Conservation (phyloP, 2,329 filamentous ascomycete species). For the Pyrenochaeta sp. region DNA sequence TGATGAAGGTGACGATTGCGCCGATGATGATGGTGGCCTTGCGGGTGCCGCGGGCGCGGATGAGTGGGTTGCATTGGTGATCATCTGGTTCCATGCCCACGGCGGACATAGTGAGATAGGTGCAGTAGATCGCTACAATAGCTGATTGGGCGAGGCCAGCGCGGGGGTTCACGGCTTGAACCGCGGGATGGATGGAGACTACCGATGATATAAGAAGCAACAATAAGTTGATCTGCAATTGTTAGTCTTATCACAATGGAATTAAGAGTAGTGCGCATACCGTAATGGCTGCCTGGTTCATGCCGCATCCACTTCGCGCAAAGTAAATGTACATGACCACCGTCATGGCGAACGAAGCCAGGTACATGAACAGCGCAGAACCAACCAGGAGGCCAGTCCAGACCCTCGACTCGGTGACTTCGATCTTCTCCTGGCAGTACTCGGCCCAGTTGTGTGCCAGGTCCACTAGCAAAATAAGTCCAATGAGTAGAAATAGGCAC, state of each 20-base stretch:
- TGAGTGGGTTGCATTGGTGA: slow-evolving; percentile 90
- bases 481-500: slow-evolving; percentile 92
- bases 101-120: slow-evolving; percentile 96
- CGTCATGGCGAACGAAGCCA: slow-evolving; percentile 90
- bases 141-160: slow-evolving; percentile 96
- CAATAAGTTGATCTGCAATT: slow-evolving; percentile 75
- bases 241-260: slow-evolving; percentile 4
- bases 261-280: slow-evolving; percentile 47
- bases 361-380: slow-evolving; percentile 92
- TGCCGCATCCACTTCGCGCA: slow-evolving; percentile 78
- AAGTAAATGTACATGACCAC: slow-evolving; percentile 98
- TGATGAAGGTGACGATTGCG: slow-evolving; percentile 94
- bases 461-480: slow-evolving; percentile 90
- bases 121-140: slow-evolving; percentile 98
- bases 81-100: slow-evolving; percentile 99
- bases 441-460: slow-evolving; percentile 97
- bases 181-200: slow-evolving; percentile 85
- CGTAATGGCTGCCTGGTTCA: slow-evolving; percentile 97
- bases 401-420: slow-evolving; percentile 80
- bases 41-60: slow-evolving; percentile 84
- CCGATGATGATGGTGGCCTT: slow-evolving; percentile 92
- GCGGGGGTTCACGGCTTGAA: slow-evolving; percentile 92
- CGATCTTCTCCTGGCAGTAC: slow-evolving; percentile 92
- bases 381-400: slow-evolving; percentile 92
- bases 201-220: slow-evolving; percentile 81